Evolutionary conservation across 768 basidiomycete genomes (phyloP), one percentile per base, ranked within the genome.

Genomic region (Thelephora aurantiotincta): DNA sequence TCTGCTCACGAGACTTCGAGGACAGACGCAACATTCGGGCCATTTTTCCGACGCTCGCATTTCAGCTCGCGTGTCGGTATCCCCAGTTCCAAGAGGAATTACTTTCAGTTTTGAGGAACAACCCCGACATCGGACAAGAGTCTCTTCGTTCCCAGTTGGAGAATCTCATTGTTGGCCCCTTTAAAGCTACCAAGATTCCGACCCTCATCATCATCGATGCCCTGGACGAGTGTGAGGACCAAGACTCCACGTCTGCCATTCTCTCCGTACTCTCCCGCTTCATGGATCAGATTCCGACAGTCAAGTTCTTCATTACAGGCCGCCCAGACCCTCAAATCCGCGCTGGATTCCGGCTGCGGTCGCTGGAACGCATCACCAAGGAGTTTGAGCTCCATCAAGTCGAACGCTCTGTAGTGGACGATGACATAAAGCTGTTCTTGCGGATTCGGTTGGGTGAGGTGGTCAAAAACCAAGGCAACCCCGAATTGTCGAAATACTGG

Each of bases 181-280:
- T 53, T 5, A 4, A 38, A 11, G 6, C 6, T 3, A 11, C 11
- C 11, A 11, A 3, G 11, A 6, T 5, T 16, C n/a, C n/a, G 11
- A 38, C 37, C 20, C 43, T 44, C 11, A 22, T 55, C 35, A 34
- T 55, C 18, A 49, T 55, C 6, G 54, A 55, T 38, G 54, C 54
- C 11, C 34, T 55, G 5, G 54, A 55, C 26, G 54, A 55, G 45
- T 55, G 54, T 38, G n/a, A 36, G 4, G 45, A 54, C 22, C 12
- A 43, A 11, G 23, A 48, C 7, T 41, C 47, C 4, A 37, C 49
- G 16, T 50, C 50, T 12, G 41, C 36, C 4, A 20, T 55, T 16
- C 43, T 55, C 36, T 35, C 36, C 14, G 33, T 42, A 13, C 36
- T 55, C 16, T 46, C 35, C 7, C 14, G 36, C 11, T 23, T 44